These are phyloP conservation scores for Blastocystis sp. DNA, from an alignment of 352 stramenopile genomes.

Conservation along the genomic window DNA sequence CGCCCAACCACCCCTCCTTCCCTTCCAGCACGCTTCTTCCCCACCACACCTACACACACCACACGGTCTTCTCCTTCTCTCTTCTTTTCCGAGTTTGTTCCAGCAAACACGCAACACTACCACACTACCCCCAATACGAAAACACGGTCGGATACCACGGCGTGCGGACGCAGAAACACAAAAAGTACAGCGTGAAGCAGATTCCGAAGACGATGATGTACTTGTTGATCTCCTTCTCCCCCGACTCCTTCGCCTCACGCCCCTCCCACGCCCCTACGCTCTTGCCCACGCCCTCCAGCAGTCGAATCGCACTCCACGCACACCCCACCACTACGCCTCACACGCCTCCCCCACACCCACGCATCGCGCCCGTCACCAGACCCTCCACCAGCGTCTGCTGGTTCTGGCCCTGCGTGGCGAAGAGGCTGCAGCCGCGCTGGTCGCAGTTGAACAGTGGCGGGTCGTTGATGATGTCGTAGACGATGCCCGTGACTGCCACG, in stretches of 20 bases:
- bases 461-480: slow-evolving; percentile 64
- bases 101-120: neutral
- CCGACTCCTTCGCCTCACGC: slow-evolving; percentile 10
- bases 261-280: neutral
- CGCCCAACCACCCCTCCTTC: slow-evolving; percentile 57
- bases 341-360: neutral
- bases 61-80: slow-evolving; percentile 49
- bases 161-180: slow-evolving; percentile 52
- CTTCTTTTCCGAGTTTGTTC: neutral
- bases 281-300: slow-evolving; percentile 32
- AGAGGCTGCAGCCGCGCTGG: slow-evolving; percentile 20
- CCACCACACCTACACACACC: slow-evolving; percentile 27
- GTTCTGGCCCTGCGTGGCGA: slow-evolving; percentile 15
- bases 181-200: slow-evolving; percentile 24
- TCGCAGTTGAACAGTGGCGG: slow-evolving; percentile 31
- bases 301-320: neutral
- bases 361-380: slow-evolving; percentile 46
- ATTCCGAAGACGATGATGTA: slow-evolving; percentile 16
- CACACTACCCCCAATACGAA: slow-evolving; percentile 49
- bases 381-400: slow-evolving; percentile 63
- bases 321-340: slow-evolving; percentile 10
- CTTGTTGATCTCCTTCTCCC: neutral
- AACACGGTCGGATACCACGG: slow-evolving; percentile 63
- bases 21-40: slow-evolving; percentile 12
- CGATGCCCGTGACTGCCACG: slow-evolving; percentile 55